phyloP scores from a whole-genome alignment of 2,329 filamentous ascomycete genomes.

The Colletotrichum abscissum region DNA sequence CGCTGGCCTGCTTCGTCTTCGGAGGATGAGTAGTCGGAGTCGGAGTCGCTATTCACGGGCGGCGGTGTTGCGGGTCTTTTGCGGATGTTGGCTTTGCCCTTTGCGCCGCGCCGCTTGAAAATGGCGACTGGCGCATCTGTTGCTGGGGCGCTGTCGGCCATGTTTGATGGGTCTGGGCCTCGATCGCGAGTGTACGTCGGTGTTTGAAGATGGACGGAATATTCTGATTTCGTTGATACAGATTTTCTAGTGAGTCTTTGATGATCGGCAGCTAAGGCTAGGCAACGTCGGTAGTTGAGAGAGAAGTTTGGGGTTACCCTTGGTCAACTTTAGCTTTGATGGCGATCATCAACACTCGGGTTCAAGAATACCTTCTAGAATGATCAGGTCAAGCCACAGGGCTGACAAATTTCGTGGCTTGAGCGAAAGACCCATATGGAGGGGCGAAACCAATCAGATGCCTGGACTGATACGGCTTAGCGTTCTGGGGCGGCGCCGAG shows the following conservation, averaged over 20 bases:
- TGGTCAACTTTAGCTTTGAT: conserved; percentile 1
- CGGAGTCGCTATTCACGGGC: conserved; percentile 70
- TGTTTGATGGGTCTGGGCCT: not conserved
- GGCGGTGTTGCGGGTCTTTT: conserved; percentile 86
- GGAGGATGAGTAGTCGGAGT: conserved; percentile 75
- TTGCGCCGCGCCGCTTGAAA: conserved; percentile 89
- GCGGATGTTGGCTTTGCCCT: conserved; percentile 80
- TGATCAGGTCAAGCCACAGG: conserved; percentile 29
- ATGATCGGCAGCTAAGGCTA: conserved; percentile 2
- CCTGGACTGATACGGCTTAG: not conserved
- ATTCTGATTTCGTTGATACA: not conserved
- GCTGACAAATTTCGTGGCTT: conserved; percentile 33
- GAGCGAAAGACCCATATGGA: not conserved
- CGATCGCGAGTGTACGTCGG: not conserved
- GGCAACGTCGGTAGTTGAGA: conserved; percentile 7
- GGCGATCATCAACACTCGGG: conserved; percentile 7
- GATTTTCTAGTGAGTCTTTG: not conserved
- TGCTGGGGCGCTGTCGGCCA: conserved; percentile 32
- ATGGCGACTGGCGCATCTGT: conserved; percentile 66
- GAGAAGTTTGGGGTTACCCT: conserved; percentile 12
- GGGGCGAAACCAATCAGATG: conserved; percentile 15
- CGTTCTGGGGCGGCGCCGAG: not conserved
- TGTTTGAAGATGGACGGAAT: not conserved
- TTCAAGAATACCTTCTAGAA: conserved; percentile 26
- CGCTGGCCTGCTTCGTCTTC: conserved; percentile 82